Evolutionary conservation across 148 eudicot genomes (phyloP).

Genomic region (Persicaria tinctoria): DNA sequence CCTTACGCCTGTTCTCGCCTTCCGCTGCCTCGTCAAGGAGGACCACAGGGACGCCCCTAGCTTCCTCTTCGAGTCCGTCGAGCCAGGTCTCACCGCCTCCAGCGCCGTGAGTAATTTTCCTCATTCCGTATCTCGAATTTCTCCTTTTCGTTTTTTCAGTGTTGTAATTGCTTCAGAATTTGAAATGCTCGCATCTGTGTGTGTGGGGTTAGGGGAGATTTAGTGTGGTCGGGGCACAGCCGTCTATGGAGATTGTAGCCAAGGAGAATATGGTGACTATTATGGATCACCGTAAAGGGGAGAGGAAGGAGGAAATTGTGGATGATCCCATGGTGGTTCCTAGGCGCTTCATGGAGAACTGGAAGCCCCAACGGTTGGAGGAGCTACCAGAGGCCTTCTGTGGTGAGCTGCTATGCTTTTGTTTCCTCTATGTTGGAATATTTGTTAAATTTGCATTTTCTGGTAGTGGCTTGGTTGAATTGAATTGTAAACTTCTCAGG

Average conservation of each 20-base stretch:
- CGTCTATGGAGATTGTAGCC: constrained; percentile 92
- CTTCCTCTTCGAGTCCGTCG: constrained; percentile 87
- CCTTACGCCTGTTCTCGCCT: constrained; percentile 92
- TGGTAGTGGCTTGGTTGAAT: background rate
- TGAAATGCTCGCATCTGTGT: constrained; percentile 1
- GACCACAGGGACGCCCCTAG: constrained; percentile 97
- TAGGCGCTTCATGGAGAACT: constrained; percentile 80
- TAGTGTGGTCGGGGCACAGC: constrained; percentile 98
- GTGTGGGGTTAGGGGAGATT: constrained; percentile 63
- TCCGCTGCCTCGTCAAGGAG: constrained; percentile 87
- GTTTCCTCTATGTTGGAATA: constrained; percentile 5
- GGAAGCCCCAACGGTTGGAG: constrained; percentile 85
- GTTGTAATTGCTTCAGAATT: background rate
- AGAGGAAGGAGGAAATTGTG: constrained; percentile 53
- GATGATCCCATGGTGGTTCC: constrained; percentile 95
- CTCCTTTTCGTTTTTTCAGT: background rate
- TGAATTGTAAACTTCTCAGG: background rate
- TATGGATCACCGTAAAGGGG: constrained; percentile 73
- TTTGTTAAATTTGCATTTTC: background rate
- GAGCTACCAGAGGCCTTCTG: constrained; percentile 97
- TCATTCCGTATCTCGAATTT: background rate
- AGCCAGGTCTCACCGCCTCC: constrained; percentile 60
- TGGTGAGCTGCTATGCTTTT: constrained; percentile 39
- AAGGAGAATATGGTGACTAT: constrained; percentile 82
- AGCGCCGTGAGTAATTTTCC: constrained; percentile 43